phyloP scores from a whole-genome alignment of 192 early-diverging fungal genomes.

The Coemansia sp. region DNA sequence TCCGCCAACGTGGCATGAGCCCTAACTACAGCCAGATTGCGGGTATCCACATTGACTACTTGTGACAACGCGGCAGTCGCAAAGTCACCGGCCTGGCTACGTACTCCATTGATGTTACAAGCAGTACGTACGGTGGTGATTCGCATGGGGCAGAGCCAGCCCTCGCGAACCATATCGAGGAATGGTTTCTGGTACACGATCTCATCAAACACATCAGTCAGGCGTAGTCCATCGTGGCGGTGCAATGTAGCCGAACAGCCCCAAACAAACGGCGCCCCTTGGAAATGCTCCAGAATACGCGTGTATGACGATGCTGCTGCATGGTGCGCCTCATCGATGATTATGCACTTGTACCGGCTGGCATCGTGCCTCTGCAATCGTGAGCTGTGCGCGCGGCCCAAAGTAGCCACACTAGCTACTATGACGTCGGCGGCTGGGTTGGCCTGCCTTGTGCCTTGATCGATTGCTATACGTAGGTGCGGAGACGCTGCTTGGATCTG shows the following conservation, averaged over 20 bases:
- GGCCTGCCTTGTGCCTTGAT: constrained; percentile 66
- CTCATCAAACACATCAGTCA: constrained; percentile 72
- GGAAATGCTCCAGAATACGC: constrained; percentile 74
- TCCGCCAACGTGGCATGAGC: constrained; percentile 62
- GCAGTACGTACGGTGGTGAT: constrained; percentile 68
- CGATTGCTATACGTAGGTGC: constrained; percentile 62
- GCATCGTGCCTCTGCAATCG: constrained; percentile 73
- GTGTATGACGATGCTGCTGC: constrained; percentile 76
- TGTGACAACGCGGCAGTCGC: constrained; percentile 55
- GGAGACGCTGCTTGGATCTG: constrained; percentile 69
- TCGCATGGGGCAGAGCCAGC: constrained; percentile 71
- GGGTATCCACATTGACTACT: constrained; percentile 58
- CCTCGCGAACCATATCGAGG: constrained; percentile 79
- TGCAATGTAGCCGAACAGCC: constrained; percentile 92
- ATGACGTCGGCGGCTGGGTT: constrained; percentile 69
- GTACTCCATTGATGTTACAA: constrained; percentile 55
- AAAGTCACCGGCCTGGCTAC: constrained; percentile 65
- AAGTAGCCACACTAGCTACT: constrained; percentile 74
- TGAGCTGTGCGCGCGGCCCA: constrained; percentile 57
- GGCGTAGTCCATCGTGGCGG: constrained; percentile 77
- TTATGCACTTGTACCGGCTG: constrained; percentile 76
- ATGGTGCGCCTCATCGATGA: constrained; percentile 96
- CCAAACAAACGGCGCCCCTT: constrained; percentile 71
- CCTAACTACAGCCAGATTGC: constrained; percentile 69
- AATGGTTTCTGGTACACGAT: constrained; percentile 76